Evolutionary conservation across 495 filamentous ascomycete genomes (phyloP).

Genomic region (Tuber borchii): DNA sequence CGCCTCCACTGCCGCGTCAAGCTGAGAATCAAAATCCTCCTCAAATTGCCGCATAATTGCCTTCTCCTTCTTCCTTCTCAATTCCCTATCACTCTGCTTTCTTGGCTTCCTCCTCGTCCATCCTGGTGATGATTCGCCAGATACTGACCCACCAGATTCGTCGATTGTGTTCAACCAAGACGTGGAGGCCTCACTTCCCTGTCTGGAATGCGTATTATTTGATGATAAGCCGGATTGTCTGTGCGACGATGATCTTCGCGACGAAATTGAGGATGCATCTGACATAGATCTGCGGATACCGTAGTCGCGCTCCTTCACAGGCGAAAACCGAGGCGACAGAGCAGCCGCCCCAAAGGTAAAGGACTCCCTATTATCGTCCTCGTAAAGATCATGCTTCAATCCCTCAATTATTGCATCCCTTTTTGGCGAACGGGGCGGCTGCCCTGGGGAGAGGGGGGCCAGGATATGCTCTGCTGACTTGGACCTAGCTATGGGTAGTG

Average conservation of each 20-base stretch:
- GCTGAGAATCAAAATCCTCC: conserved; percentile 87
- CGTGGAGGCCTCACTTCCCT: conserved; percentile 65
- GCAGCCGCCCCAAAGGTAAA: conserved; percentile 40
- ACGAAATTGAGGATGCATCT: conserved; percentile 46
- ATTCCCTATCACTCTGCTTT: conserved; percentile 30
- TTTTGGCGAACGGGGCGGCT: conserved; percentile 15
- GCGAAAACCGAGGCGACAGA: conserved; percentile 35
- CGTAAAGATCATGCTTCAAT: conserved; percentile 14
- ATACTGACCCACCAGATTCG: conserved; percentile 72
- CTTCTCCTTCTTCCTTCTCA: conserved; percentile 24
- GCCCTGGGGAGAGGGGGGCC: conserved; percentile 30
- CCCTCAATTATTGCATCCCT: conserved; percentile 26
- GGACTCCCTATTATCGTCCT: conserved; percentile 31
- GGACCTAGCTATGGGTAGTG: conserved; percentile 33
- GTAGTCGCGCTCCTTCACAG: conserved; percentile 29
- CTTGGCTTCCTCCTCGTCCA: conserved; percentile 34
- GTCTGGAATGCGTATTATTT: conserved; percentile 49
- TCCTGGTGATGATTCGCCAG: conserved; percentile 38
- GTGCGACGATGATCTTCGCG: conserved; percentile 39
- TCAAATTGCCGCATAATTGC: conserved; percentile 52
- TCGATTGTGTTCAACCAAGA: conserved; percentile 97
- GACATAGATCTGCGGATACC: conserved; percentile 42
- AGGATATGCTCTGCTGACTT: conserved; percentile 31
- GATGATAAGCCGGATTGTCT: conserved; percentile 23
- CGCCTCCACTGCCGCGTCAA: conserved; percentile 93